phyloP scores from a whole-genome alignment of 306 rosid species.

The Nissolia schottii region DNA sequence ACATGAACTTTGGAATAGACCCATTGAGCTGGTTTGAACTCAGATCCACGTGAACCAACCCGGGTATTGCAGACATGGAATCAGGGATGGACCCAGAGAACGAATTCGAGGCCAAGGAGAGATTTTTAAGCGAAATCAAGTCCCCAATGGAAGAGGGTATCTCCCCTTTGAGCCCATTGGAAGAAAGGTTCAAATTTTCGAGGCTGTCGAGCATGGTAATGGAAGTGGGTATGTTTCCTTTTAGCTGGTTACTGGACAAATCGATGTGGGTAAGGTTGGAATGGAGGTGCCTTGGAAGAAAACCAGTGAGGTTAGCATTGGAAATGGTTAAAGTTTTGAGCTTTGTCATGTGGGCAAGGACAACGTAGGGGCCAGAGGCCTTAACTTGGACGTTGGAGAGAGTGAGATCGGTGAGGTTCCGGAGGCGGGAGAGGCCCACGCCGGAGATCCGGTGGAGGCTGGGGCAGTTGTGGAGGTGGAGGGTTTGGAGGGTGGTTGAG shows the following conservation, averaged over 20 bases:
- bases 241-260: constrained; percentile 59
- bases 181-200: constrained; percentile 54
- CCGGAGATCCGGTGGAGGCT: constrained; percentile 56
- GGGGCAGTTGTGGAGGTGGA: constrained; percentile 71
- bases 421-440: constrained; percentile 56
- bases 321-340: constrained; percentile 65
- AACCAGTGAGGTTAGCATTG: constrained; percentile 62
- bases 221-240: constrained; percentile 61
- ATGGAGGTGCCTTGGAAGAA: constrained; percentile 46
- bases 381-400: constrained; percentile 44
- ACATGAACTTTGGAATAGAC: constrained; percentile 59
- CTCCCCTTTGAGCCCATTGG: constrained; percentile 49
- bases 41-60: constrained; percentile 72
- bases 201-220: constrained; percentile 58
- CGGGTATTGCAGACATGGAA: constrained; percentile 63
- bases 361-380: constrained; percentile 57
- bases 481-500: constrained; percentile 66
- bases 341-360: constrained; percentile 57
- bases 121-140: constrained; percentile 49
- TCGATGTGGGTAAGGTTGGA: constrained; percentile 66
- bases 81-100: constrained; percentile 64
- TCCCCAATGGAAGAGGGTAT: constrained; percentile 72
- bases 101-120: constrained; percentile 65
- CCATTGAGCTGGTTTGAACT: constrained; percentile 81
- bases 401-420: constrained; percentile 67